Percentiles rank a stretch among this genome's conserved stretches.
Evolutionary conservation across 106 monocot species (phyloP).

Genomic region (Phalaenopsis equestris): DNA sequence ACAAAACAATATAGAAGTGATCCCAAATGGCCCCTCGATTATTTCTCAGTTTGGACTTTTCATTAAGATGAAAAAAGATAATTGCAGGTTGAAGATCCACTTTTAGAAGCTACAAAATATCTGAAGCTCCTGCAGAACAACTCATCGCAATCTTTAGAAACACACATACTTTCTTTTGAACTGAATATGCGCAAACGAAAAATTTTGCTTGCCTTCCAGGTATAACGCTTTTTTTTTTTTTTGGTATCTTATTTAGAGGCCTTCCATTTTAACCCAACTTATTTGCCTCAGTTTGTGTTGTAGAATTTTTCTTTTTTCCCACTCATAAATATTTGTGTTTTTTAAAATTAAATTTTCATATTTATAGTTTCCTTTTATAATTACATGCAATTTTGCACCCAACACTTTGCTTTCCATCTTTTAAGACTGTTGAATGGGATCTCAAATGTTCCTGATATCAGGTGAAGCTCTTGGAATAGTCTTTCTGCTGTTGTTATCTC

Average conservation of each 20-base stretch:
- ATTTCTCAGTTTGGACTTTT: not conserved
- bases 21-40: not conserved
- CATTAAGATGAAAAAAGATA: not conserved
- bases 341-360: too few species aligned
- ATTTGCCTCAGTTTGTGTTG: too few species aligned
- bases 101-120: constrained; percentile 82
- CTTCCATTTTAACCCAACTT: too few species aligned
- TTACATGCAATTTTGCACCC: too few species aligned
- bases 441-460: not conserved
- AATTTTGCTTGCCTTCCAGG: constrained; percentile 89
- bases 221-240: constrained; percentile 2
- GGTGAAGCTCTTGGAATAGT: not conserved
- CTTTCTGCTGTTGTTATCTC: not conserved
- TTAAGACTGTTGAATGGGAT: not conserved
- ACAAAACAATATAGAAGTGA: too few species aligned
- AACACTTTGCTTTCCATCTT: too few species aligned
- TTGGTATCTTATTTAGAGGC: too few species aligned
- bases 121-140: constrained; percentile 88
- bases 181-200: constrained; percentile 85
- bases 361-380: too few species aligned
- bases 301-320: too few species aligned
- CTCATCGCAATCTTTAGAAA: constrained; percentile 71
- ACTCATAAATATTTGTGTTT: too few species aligned
- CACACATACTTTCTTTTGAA: constrained; percentile 94
- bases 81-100: constrained; percentile 79